Percentiles rank a stretch among this genome's conserved stretches.
phyloP scores from a whole-genome alignment of 1,284 basidiomycete genomes.

The Ganoderma sinense region DNA sequence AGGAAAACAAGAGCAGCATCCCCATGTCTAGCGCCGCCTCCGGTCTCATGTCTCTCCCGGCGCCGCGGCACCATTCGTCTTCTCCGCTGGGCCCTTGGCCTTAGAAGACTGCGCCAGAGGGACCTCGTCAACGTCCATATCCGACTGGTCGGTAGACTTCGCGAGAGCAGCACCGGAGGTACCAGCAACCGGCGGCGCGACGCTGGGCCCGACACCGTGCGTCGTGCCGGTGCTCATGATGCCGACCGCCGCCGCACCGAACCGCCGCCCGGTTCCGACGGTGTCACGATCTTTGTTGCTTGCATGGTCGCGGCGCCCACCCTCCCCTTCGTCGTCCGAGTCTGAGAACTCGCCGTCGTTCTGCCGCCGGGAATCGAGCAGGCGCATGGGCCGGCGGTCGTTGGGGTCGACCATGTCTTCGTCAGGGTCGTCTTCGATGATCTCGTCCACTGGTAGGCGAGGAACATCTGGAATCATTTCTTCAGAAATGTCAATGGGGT shows the following conservation, averaged over 20 bases:
- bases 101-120: slow-evolving; percentile 24
- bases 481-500: slow-evolving; percentile 2
- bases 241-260: slow-evolving; percentile 71
- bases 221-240: slow-evolving; percentile 71
- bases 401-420: slow-evolving; percentile 85
- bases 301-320: slow-evolving; percentile 72
- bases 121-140: slow-evolving; percentile 45
- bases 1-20: not conserved
- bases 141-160: slow-evolving; percentile 33
- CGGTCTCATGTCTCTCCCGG: slow-evolving; percentile 13
- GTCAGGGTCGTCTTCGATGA: slow-evolving; percentile 81
- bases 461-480: slow-evolving; percentile 68
- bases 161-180: slow-evolving; percentile 30
- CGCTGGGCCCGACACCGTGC: slow-evolving; percentile 78
- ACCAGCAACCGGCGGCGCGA: slow-evolving; percentile 59
- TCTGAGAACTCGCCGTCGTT: slow-evolving; percentile 84
- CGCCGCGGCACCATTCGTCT: slow-evolving; percentile 20
- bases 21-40: not conserved
- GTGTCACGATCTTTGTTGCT: slow-evolving; percentile 62
- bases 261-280: slow-evolving; percentile 56
- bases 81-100: slow-evolving; percentile 23
- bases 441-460: slow-evolving; percentile 78
- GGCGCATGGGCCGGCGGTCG: slow-evolving; percentile 73
- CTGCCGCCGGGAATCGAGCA: slow-evolving; percentile 78
- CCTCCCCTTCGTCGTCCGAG: slow-evolving; percentile 89